Conservation (phyloP, 192 early-diverging fungal genomes). For the Rhizoclosmatium sp. region DNA sequence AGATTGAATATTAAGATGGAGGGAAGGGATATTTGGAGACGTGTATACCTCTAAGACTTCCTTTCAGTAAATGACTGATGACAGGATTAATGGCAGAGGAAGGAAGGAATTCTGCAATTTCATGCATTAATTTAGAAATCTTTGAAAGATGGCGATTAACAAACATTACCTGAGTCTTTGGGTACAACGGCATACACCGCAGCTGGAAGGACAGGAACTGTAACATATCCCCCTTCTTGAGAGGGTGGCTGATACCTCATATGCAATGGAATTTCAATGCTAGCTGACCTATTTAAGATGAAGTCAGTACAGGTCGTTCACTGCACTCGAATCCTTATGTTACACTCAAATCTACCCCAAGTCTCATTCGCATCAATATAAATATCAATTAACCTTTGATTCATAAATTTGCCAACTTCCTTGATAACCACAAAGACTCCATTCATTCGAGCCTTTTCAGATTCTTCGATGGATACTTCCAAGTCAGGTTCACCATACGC, state of each 20-base stretch:
- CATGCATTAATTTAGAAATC: too few relatives aligned
- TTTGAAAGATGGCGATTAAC: too few relatives aligned
- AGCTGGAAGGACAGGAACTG: constrained; percentile 1
- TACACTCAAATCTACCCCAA: not conserved
- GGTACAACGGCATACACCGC: not conserved
- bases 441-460: not conserved
- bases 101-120: too few relatives aligned
- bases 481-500: constrained; percentile 19
- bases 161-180: not conserved
- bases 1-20: too few relatives aligned
- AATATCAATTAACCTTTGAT: not conserved
- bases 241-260: constrained; percentile 22
- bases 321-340: not conserved
- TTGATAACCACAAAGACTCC: constrained; percentile 29
- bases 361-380: not conserved
- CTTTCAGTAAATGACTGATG: too few relatives aligned
- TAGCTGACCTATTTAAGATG: not conserved
- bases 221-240: constrained; percentile 3
- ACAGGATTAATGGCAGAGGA: too few relatives aligned
- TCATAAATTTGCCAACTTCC: not conserved
- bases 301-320: not conserved
- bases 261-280: constrained; percentile 19
- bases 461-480: not conserved
- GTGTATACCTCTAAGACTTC: too few relatives aligned
- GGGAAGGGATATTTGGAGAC: too few relatives aligned